Base-by-base conservation (phyloP, 2,329 filamentous ascomycete genomes). In the Exophiala xenobiotica region DNA sequence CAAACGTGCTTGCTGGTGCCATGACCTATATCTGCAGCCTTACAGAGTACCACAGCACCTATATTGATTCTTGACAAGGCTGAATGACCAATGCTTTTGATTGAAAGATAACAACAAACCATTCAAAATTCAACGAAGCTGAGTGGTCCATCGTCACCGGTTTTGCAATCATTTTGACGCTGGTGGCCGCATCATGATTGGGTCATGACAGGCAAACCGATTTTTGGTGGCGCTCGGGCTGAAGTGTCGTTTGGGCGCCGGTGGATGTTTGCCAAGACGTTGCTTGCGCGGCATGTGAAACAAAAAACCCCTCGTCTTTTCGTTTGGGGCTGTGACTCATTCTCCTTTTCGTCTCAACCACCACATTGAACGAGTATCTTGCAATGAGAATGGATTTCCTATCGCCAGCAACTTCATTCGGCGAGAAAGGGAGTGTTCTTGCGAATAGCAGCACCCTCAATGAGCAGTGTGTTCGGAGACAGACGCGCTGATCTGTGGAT, bases 241-340 rank as follows among this genome's bases (percentile, higher is more conserved):
- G 8, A 20, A 12, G 20, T 31, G 22, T 24, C 46, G 35, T 24
- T 29, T 16, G 45, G 29, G 31, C 26, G 26, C 24, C 31, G 18
- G 31, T 9, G 18, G 31, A 46, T n/a, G 27, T 18, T 20, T 43
- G 46, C 46, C 46, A 54, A 49, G 46, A 20, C 19, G 44, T 6
- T 27, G 35, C 19, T 42, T 43, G 47, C 47, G 39, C 47, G 46
- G 53, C 48, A 51, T 55, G 53, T 50, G 53, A 50, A 50, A 47
- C 53, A 42, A 38, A 38, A 42, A 12, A 16, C 39, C 20, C 12
- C 29, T 33, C 18, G 38, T 20, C 19, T 22, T 40, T 18, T 33
- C 19, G n/a, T 9, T 19, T 3, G 12, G 18, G 11, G 24, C 3
- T 11, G 31, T 55, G 53, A 51, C 48, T 55, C 53, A 51, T 42